Conservation (phyloP, 1,284 basidiomycete genomes). For the Sporisorium graminicola region DNA sequence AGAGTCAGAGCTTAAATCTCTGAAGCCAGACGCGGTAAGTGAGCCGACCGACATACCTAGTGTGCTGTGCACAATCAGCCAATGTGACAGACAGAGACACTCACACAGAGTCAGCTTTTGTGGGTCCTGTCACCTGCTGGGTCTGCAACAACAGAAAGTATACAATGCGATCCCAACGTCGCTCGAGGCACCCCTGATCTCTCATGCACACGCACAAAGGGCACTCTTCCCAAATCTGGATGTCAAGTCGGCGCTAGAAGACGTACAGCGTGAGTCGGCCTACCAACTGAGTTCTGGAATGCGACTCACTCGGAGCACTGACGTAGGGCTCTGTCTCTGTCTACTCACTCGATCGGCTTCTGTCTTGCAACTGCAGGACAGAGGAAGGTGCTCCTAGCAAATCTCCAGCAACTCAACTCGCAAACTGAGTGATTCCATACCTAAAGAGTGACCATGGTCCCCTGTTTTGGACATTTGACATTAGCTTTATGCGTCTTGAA, state of each 20-base stretch:
- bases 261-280: constrained; percentile 33
- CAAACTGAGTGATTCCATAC: constrained; percentile 3
- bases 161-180: constrained; percentile 34
- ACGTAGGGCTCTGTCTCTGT: too few species aligned
- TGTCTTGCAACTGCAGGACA: constrained; percentile 16
- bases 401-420: constrained; percentile 25
- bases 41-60: neutral
- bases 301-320: too few species aligned
- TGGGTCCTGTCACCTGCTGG: neutral
- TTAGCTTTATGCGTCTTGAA: neutral
- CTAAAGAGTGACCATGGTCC: too few species aligned
- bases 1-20: constrained; percentile 36
- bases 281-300: neutral
- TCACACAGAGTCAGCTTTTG: neutral
- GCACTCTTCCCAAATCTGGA: constrained; percentile 39
- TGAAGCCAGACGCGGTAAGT: constrained; percentile 36
- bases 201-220: constrained; percentile 34
- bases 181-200: constrained; percentile 26
- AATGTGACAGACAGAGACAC: neutral
- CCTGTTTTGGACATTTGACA: too few species aligned
- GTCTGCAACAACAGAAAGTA: constrained; percentile 23
- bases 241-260: constrained; percentile 24
- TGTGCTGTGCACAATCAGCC: neutral
- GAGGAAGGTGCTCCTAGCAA: constrained; percentile 24
- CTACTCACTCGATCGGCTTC: too few species aligned